A percentile compares a stretch with the other conserved stretches of the same genome.
phyloP scores from a whole-genome alignment of 2,329 filamentous ascomycete genomes.

The Neonectria ditissima region DNA sequence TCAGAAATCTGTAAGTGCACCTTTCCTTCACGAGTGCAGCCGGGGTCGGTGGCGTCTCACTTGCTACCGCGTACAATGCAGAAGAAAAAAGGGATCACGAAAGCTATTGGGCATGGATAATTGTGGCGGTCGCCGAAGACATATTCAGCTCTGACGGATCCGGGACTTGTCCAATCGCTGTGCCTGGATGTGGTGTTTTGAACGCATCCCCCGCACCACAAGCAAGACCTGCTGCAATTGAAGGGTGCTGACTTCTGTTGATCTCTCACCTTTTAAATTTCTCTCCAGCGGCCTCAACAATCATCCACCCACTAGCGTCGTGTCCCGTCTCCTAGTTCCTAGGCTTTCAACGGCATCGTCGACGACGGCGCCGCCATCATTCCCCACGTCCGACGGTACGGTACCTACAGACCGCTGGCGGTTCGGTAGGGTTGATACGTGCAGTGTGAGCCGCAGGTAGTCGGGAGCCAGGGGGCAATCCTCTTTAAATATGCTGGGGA shows the following conservation, averaged over 20 bases:
- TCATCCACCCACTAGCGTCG: background rate
- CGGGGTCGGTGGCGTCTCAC: background rate
- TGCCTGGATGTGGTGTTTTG: background rate
- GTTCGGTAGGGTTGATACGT: background rate
- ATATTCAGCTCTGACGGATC: background rate
- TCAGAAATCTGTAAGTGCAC: background rate
- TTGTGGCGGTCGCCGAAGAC: background rate
- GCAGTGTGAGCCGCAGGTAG: background rate
- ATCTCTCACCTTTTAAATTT: background rate
- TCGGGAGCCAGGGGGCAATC: background rate
- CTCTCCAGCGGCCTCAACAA: background rate
- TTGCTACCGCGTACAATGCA: too few relatives aligned
- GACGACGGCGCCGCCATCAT: slow-evolving; percentile 1
- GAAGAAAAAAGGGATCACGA: background rate
- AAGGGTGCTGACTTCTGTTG: background rate
- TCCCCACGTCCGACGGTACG: background rate
- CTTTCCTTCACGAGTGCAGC: background rate
- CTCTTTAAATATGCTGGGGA: background rate
- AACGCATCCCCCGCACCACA: background rate
- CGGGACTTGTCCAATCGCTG: background rate
- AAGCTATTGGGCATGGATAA: background rate
- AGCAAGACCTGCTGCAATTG: background rate
- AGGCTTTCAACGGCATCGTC: background rate
- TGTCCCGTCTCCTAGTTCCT: background rate
- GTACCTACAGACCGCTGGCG: background rate